Evolutionary conservation across 495 filamentous ascomycete species (phyloP).

Genomic region (Neurospora pannonica): DNA sequence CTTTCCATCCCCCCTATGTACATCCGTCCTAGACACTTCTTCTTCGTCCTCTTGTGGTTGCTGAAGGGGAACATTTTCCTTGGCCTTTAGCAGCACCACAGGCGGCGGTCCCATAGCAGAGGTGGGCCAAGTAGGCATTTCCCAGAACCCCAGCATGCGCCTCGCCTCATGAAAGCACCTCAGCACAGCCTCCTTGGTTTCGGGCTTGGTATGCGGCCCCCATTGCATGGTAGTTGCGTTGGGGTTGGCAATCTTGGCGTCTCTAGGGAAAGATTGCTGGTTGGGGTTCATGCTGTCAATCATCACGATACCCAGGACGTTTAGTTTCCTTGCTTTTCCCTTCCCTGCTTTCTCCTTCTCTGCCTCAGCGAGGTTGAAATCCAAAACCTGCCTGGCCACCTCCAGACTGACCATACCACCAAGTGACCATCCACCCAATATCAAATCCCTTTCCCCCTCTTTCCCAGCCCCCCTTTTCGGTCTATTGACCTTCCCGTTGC

Average conservation of each 20-base stretch:
- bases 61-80: constrained; percentile 19
- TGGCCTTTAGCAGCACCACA: constrained; percentile 29
- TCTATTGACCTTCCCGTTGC: constrained; percentile 16
- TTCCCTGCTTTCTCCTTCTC: neutral
- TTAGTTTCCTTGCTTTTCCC: neutral
- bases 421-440: constrained; percentile 35
- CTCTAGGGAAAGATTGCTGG: neutral
- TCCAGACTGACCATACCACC: constrained; percentile 35
- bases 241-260: neutral
- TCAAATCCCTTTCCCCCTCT: neutral
- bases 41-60: constrained; percentile 3
- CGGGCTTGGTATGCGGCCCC: constrained; percentile 22
- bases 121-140: neutral
- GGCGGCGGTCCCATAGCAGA: constrained; percentile 15
- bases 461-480: neutral
- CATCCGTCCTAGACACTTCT: constrained; percentile 24
- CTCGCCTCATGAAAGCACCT: constrained; percentile 26
- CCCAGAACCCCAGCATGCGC: neutral
- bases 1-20: constrained; percentile 15
- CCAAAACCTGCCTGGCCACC: constrained; percentile 25
- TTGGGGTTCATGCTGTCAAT: constrained; percentile 34
- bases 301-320: constrained; percentile 33
- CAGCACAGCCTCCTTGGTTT: constrained; percentile 26
- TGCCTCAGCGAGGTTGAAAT: neutral
- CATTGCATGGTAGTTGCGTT: constrained; percentile 8